A percentile compares a stretch with the other conserved stretches of the same genome.
phyloP scores from a whole-genome alignment of 257 asterid genomes.

The Rhazya stricta region DNA sequence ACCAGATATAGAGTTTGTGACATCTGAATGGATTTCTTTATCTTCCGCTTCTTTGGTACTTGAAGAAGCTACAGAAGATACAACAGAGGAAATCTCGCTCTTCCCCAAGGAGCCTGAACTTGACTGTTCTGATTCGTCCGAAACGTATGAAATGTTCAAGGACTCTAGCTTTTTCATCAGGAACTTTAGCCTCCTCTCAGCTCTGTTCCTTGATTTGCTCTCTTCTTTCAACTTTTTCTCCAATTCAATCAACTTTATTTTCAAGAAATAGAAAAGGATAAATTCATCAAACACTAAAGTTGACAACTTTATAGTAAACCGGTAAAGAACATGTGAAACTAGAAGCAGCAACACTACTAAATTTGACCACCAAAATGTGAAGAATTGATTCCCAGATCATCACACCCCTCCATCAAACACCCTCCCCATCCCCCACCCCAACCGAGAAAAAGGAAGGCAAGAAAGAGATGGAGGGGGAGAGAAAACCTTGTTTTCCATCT shows the following conservation, averaged over 20 bases:
- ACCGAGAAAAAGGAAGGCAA: too few relatives aligned
- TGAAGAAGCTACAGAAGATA: conserved; percentile 39
- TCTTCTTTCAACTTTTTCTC: conserved; percentile 59
- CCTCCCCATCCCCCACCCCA: background rate
- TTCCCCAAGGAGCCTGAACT: conserved; percentile 22
- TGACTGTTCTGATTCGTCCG: conserved; percentile 41
- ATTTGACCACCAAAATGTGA: background rate
- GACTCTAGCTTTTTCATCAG: conserved; percentile 59
- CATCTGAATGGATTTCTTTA: conserved; percentile 1
- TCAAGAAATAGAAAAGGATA: background rate
- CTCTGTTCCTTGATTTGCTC: conserved; percentile 67
- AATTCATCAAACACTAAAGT: conserved; percentile 4
- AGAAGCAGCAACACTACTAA: background rate
- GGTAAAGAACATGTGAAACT: background rate
- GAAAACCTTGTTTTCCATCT: conserved; percentile 51
- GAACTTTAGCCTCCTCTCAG: conserved; percentile 60
- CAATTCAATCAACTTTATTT: conserved; percentile 52
- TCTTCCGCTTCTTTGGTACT: conserved; percentile 23
- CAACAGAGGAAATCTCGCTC: conserved; percentile 41
- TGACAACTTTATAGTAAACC: background rate
- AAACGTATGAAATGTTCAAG: conserved; percentile 37
- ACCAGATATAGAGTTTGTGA: background rate
- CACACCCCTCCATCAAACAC: background rate
- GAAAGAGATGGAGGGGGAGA: background rate
- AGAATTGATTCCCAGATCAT: background rate